Conservation (phyloP, 371 early-diverging fungal species). For the Blakeslea trispora region DNA sequence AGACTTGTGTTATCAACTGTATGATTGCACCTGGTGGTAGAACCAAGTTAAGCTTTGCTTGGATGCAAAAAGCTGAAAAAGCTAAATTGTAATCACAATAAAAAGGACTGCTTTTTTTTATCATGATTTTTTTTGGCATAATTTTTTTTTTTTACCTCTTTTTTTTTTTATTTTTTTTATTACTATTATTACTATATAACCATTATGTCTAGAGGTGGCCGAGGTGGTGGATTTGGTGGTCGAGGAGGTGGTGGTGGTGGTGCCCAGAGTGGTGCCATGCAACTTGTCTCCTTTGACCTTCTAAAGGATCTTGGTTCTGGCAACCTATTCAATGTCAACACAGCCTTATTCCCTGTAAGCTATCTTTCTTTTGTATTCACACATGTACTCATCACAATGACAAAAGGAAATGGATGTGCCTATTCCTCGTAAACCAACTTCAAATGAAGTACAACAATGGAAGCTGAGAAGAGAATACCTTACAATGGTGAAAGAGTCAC, state of each 20-base stretch:
- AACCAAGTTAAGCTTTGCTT: slow-evolving; percentile 36
- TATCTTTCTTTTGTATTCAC: slow-evolving; percentile 2
- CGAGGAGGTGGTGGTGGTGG: slow-evolving; percentile 46
- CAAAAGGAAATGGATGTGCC: slow-evolving; percentile 47
- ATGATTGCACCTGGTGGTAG: slow-evolving; percentile 54
- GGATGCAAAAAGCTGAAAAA: slow-evolving; percentile 29
- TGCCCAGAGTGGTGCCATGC: slow-evolving; percentile 43
- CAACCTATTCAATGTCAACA: slow-evolving; percentile 46
- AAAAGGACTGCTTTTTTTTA: slow-evolving; percentile 3
- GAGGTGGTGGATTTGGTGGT: slow-evolving; percentile 43
- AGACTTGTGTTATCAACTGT: slow-evolving; percentile 52
- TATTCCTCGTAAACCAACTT: slow-evolving; percentile 45
- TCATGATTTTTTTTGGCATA: slow-evolving; percentile 1
- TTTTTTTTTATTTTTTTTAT: not conserved
- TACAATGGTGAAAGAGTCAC: slow-evolving; percentile 33
- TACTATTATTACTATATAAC: not conserved
- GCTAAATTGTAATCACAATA: slow-evolving; percentile 22
- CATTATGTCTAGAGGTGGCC: slow-evolving; percentile 40
- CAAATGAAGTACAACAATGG: slow-evolving; percentile 37
- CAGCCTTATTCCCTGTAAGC: slow-evolving; percentile 46
- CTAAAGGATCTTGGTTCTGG: slow-evolving; percentile 47
- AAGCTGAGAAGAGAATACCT: slow-evolving; percentile 35
- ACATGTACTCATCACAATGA: not conserved
- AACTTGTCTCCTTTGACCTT: slow-evolving; percentile 47
- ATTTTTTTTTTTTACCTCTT: not conserved